Evolutionary conservation across 139 green algal species (phyloP).

Genomic region (Haematococcus lacustris): DNA sequence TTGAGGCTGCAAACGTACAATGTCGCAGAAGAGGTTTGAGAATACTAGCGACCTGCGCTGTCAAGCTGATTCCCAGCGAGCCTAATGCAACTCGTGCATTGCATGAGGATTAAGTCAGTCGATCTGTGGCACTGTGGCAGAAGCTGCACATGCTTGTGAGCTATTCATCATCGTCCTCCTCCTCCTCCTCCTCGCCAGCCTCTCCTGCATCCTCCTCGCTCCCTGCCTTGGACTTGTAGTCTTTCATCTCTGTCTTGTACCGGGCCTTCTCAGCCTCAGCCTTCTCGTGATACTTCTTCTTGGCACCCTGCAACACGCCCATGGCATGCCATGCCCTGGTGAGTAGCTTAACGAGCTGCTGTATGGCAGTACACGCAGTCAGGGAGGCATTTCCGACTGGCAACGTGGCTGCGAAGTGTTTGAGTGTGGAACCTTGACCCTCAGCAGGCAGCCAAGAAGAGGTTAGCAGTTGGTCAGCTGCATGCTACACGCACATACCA

Average conservation of each 20-base stretch:
- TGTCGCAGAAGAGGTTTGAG: too few species aligned
- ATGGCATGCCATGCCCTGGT: background rate
- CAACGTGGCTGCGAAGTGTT: too few species aligned
- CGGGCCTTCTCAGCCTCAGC: constrained; percentile 13
- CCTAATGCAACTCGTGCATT: too few species aligned
- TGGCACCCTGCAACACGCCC: background rate
- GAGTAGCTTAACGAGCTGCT: background rate
- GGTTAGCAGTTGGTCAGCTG: background rate
- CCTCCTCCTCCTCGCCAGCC: constrained; percentile 3
- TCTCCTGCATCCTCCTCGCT: background rate
- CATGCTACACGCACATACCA: background rate
- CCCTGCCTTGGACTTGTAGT: constrained; percentile 4
- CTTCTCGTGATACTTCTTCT: constrained; percentile 27
- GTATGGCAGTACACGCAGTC: background rate
- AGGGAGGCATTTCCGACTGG: background rate
- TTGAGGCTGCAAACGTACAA: too few species aligned
- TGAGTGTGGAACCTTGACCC: too few species aligned
- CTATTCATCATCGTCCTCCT: too few species aligned
- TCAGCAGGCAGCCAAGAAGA: too few species aligned
- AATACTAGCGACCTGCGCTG: too few species aligned
- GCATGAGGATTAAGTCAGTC: too few species aligned
- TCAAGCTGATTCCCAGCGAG: too few species aligned
- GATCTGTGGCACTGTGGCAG: too few species aligned
- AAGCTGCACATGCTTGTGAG: too few species aligned
- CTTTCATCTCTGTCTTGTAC: constrained; percentile 6